phyloP scores from a whole-genome alignment of 768 basidiomycete genomes.

The Hypsizygus marmoreus region DNA sequence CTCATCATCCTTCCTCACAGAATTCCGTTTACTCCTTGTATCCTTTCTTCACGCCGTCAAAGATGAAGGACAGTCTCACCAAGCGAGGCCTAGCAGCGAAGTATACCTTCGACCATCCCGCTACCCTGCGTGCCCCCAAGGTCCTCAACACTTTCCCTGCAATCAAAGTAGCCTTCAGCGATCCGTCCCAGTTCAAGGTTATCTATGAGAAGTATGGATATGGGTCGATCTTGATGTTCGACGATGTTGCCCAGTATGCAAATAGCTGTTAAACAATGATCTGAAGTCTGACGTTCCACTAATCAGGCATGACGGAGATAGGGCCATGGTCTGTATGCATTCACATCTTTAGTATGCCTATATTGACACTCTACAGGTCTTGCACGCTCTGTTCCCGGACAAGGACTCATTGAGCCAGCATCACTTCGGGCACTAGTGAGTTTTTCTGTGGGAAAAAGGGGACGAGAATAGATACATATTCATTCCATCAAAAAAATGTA shows the following conservation, averaged over 20 bases:
- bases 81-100: slow-evolving; percentile 37
- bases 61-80: slow-evolving; percentile 36
- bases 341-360: neutral
- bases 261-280: neutral
- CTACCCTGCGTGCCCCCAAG: slow-evolving; percentile 25
- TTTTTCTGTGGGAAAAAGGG: no score
- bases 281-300: neutral
- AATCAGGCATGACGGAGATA: slow-evolving; percentile 31
- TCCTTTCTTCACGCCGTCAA: slow-evolving; percentile 48
- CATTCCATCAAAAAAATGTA: no score
- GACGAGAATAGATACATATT: no score
- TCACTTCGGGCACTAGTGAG: slow-evolving; percentile 15
- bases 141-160: slow-evolving; percentile 34
- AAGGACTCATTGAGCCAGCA: slow-evolving; percentile 18
- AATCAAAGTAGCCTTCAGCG: slow-evolving; percentile 35
- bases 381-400: slow-evolving; percentile 38
- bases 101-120: slow-evolving; percentile 46
- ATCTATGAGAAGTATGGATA: slow-evolving; percentile 41
- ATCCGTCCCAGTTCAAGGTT: slow-evolving; percentile 36
- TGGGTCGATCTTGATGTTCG: slow-evolving; percentile 42
- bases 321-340: slow-evolving; percentile 19
- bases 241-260: slow-evolving; percentile 33
- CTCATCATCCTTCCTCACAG: neutral
- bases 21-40: slow-evolving; percentile 19
- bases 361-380: slow-evolving; percentile 9